phyloP scores from a whole-genome alignment of 495 filamentous ascomycete species.

The Pyrenopolyporus hunteri region DNA sequence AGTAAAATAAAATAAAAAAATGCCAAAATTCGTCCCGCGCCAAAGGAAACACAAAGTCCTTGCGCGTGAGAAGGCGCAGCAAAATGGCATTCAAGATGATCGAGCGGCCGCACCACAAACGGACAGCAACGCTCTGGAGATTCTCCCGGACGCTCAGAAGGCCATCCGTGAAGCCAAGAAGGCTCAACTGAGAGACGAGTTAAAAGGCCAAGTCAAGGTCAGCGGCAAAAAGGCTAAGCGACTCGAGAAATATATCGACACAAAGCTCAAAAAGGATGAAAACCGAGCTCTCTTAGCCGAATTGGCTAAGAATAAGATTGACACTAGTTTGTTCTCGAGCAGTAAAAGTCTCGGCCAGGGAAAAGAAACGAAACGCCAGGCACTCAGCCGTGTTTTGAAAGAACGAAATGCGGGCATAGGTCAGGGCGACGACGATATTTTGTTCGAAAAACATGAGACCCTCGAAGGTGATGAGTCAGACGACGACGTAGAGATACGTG shows the following conservation, averaged over 20 bases:
- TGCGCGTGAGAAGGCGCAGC: conserved; percentile 59
- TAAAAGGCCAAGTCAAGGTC: conserved; percentile 77
- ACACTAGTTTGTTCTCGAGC: conserved; percentile 79
- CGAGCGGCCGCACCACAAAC: conserved; percentile 32
- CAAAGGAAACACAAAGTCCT: conserved; percentile 79
- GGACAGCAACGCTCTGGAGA: conserved; percentile 76
- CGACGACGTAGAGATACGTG: conserved; percentile 39
- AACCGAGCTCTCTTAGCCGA: conserved; percentile 83
- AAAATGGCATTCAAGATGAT: conserved; percentile 43
- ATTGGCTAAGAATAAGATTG: conserved; percentile 75
- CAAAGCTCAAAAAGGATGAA: conserved; percentile 92
- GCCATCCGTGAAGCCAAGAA: conserved; percentile 72
- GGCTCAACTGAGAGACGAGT: conserved; percentile 57
- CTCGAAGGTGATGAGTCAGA: conserved; percentile 42
- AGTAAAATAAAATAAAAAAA: too few relatives aligned
- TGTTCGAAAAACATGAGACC: conserved; percentile 42
- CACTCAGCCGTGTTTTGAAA: conserved; percentile 61
- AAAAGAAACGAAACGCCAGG: conserved; percentile 69
- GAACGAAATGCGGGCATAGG: conserved; percentile 65
- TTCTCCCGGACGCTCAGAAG: conserved; percentile 67
- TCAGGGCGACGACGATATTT: conserved; percentile 43
- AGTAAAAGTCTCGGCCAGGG: conserved; percentile 74
- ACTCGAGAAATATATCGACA: conserved; percentile 97
- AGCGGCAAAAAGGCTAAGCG: conserved; percentile 92
- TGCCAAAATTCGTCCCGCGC: conserved; percentile 76